Evolutionary conservation across 225 moss, liverwort and hornwort genomes (phyloP).

Genomic region (Pleurozium schreberi): DNA sequence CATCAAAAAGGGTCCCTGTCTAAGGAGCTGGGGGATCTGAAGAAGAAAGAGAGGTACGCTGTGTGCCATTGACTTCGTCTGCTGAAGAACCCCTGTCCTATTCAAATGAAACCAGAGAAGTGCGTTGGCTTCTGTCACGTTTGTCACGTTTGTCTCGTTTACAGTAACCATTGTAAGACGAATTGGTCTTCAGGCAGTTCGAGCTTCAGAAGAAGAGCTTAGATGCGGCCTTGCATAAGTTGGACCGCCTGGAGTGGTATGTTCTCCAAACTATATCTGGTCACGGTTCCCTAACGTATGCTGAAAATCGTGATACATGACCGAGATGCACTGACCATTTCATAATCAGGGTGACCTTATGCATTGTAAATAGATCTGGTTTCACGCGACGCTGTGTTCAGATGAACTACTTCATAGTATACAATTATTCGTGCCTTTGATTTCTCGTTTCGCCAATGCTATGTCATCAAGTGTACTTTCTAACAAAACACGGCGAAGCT

Average conservation of each 20-base stretch:
- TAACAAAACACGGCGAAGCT: neutral
- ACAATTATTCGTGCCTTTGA: neutral
- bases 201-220: conserved; percentile 77
- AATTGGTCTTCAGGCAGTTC: conserved; percentile 54
- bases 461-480: neutral
- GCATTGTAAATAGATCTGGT: neutral
- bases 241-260: conserved; percentile 66
- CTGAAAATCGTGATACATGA: neutral
- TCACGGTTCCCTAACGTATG: neutral
- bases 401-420: neutral
- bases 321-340: neutral
- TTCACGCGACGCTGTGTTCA: neutral
- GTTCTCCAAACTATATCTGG: neutral
- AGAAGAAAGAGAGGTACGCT: conserved; percentile 61
- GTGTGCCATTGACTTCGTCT: neutral
- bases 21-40: conserved; percentile 51
- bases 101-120: neutral
- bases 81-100: neutral
- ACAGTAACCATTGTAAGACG: neutral
- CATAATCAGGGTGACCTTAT: neutral
- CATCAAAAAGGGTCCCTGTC: conserved; percentile 64
- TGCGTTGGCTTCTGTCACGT: neutral
- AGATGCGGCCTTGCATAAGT: conserved; percentile 66
- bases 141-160: neutral
- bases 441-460: neutral